Evolutionary conservation across 164 flowering plant species (phyloP), one percentile per base, ranked within the genome.

Genomic region (Piper longum): DNA sequence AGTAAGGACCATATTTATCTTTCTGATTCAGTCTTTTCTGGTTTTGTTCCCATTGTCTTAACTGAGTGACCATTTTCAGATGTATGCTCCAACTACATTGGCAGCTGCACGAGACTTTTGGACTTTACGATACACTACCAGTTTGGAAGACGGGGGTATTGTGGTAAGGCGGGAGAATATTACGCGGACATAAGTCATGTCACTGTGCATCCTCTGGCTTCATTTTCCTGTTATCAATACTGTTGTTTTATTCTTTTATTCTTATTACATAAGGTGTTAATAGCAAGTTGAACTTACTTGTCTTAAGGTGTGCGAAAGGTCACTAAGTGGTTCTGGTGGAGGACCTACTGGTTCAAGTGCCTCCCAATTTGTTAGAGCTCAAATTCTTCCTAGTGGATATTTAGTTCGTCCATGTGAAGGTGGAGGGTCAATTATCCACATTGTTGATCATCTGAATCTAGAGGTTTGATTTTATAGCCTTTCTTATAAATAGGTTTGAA

Each of bases 41-140:
- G 6, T 62, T 4, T 14, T 44, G 19, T 12, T 43, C 48, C 16
- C 54, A 18, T 16, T n/a, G 4, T 62, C 17, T 18, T 3, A 19
- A 1, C 26, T 45, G 45, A 12, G 19, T 18, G 41, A 26, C 57
- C 7, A 9, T 51, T 59, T 45, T 51, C 82, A 91, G 96, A 76
- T 79, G 74, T 89, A 83, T 81, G 93, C 98, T 62, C 96, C 98
- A 54, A 87, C 95, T 54, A 87, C 93, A 56, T 66, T 89, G 68
- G 98, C 95, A 71, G 87, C 95, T 48, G 96, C 98, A 48, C 83
- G 96, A 42, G 98, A 89, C 73, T 86, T 92, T 64, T 92, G 98
- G 96, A 92, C 96, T 36, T 76, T 92, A 59, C 78, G 98, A 82
- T 92, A 86, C 73, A 84, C 95, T 41, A 87, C 86, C 13, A 81